Base-by-base conservation (phyloP, 2,329 filamentous ascomycete species). In the Lasiodiplodia hormozganensis region DNA sequence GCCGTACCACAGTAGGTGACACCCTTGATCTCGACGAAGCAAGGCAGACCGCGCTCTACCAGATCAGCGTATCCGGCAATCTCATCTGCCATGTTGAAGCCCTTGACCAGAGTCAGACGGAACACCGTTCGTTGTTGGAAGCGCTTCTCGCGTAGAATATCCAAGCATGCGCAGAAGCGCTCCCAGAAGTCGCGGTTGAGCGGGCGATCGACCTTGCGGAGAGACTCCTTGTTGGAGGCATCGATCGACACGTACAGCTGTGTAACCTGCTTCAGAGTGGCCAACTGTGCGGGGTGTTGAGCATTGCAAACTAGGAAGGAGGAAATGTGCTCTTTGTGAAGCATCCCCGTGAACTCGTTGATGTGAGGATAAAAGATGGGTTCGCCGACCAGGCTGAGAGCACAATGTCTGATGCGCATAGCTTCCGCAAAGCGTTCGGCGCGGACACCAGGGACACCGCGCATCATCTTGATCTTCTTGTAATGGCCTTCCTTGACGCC, bases 341-440 rank as follows among this genome's bases (percentile, higher is more conserved):
- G 85, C 85, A 98, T 88, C 12, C 83, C 86, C 0, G 96, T 84
- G 75, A 98, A 94, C 76, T 94, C 91, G 80, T 99, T 97, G 85
- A 98, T 98, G 76, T 97, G 90, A 11, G 96, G 96, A 79, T 98
- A 98, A 83, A 98, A 98, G 74, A 97, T 97, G n/a, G 95, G 95
- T 80, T 99, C 95, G 73, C 96, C 95, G 25, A 99, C 96, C 11
- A 99, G 85, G 72, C 90, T 93, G 56, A 99, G 84, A 0, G 96
- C 96, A 78, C 95, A 99, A 81, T 99, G 95, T 0, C 93, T 88
- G 74, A 99, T 97, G 52, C 89, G 87, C 90, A 97, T 93, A 0
- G 94, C 95, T 82, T 98, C 96, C 7, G 91, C 89, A 76, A 97
- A 98, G 3, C 96, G 88, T 80, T 98, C 95, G 0, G 94, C 92